Conservation (phyloP, 2,329 filamentous ascomycete genomes). For the Cryphonectria parasitica region DNA sequence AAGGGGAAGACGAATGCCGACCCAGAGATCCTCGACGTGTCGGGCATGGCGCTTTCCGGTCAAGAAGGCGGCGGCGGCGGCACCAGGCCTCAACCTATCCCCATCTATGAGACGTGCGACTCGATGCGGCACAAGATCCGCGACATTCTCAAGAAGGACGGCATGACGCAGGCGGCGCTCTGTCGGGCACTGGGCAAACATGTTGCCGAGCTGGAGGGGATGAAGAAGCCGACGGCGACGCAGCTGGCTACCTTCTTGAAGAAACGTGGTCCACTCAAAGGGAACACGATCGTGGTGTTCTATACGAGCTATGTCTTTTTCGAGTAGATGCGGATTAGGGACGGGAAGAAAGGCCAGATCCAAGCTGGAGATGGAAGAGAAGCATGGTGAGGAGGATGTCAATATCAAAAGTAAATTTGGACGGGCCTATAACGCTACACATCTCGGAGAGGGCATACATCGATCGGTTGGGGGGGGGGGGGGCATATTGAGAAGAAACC, state of each 20-base stretch:
- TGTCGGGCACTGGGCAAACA: conserved; percentile 46
- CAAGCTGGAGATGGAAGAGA: conserved; percentile 52
- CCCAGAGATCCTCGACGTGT: conserved; percentile 31
- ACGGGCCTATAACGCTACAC: conserved; percentile 8
- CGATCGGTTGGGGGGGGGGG: conserved; percentile 12
- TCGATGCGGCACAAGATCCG: conserved; percentile 60
- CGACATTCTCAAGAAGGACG: conserved; percentile 49
- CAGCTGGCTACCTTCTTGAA: conserved; percentile 53
- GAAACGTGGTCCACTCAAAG: conserved; percentile 51
- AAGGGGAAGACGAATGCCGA: conserved; percentile 14
- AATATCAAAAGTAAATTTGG: background rate
- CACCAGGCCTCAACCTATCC: conserved; percentile 37
- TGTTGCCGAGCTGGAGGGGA: conserved; percentile 41
- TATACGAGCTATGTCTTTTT: conserved; percentile 63
- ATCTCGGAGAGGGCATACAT: background rate
- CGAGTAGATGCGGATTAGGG: conserved; percentile 58
- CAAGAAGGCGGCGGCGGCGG: conserved; percentile 40
- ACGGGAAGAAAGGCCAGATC: conserved; percentile 57
- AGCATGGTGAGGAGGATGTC: conserved; percentile 20
- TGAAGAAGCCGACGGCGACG: conserved; percentile 38
- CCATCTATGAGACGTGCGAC: conserved; percentile 61
- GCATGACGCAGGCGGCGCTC: conserved; percentile 55
- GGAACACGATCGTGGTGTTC: conserved; percentile 51
- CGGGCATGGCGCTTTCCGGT: conserved; percentile 46
- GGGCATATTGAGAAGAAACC: background rate